Evolutionary conservation across 164 flowering plant genomes (phyloP), one percentile per base, ranked within the genome.

Genomic region (Tetrastigma voinierianum): DNA sequence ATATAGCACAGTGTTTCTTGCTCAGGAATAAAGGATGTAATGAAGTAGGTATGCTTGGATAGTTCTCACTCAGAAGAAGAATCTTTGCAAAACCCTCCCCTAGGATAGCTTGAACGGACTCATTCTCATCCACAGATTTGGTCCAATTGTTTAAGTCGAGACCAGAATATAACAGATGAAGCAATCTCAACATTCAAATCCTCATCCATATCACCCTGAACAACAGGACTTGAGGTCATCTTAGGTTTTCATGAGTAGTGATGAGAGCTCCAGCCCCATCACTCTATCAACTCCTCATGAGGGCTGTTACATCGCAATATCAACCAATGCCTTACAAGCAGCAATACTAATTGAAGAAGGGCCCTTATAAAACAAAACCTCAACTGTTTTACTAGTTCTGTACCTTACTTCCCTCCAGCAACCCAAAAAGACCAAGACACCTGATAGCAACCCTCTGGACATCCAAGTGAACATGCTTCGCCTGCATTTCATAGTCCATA

Each of bases 61-160:
- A 93, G 57, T 83, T 88, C 66, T 86, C 83, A 77, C 98, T 86
- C 43, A 88, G 75, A 43, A 96, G 95, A 66, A 96, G 90, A 59
- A 88, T 72, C 77, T 96, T 93, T 17, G 98, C 90, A 78, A 93
- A 86, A 14, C 99, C 99, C 77, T 96, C 97, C 25, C 86, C 95
- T 25, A 93, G 67, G 56, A 82, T 71, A 66, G 81, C 81, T 72
- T 78, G 80, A 72, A 87, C 78, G n/a, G 96, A 81, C 65, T 95
- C 96, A 70, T 77, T 73, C 46, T 86, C 96, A 70, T 79, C 81
- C 60, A 19, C 43, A 62, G 65, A 51, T 49, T 72, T 73, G 16
- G 51, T 77, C 71, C 75, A 65, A 48, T 80, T 70, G 23, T 81
- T 76, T 61, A 74, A 66, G 43, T 77, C 82, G 62, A 96, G 66